A percentile compares a stretch with the other conserved stretches of the same genome.
phyloP scores from a whole-genome alignment of 768 basidiomycete species.

The Trametes cingulata region DNA sequence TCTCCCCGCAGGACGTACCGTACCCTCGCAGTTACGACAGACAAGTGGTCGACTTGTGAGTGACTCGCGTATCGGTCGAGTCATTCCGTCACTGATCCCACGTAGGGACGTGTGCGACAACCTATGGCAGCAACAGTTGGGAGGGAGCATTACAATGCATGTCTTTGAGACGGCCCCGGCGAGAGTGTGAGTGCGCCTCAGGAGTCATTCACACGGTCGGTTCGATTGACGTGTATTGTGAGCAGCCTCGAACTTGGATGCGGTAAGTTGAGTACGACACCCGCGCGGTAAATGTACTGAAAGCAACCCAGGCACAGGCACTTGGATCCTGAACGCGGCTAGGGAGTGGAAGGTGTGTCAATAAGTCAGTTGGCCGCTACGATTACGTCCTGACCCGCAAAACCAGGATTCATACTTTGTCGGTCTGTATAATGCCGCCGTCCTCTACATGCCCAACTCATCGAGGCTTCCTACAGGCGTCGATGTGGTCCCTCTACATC shows the following conservation, averaged over 20 bases:
- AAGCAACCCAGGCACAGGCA: conserved; percentile 56
- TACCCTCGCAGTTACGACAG: conserved; percentile 70
- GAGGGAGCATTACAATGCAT: conserved; percentile 61
- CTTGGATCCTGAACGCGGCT: conserved; percentile 71
- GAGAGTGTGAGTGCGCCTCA: conserved; percentile 52
- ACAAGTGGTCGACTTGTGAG: conserved; percentile 67
- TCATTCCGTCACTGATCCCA: background rate
- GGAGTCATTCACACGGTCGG: background rate
- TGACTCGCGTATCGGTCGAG: conserved; percentile 21
- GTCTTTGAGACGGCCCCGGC: conserved; percentile 58
- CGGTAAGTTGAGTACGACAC: conserved; percentile 43
- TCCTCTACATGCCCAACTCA: background rate
- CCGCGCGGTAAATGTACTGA: background rate
- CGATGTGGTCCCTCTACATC: conserved; percentile 72
- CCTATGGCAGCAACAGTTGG: conserved; percentile 45
- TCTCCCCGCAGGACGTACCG: conserved; percentile 51
- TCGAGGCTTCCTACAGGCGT: conserved; percentile 43
- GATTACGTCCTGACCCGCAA: background rate
- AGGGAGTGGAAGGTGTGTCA: conserved; percentile 56
- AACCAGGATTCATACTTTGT: conserved; percentile 59
- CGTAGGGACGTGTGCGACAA: conserved; percentile 72
- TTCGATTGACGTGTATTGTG: conserved; percentile 7
- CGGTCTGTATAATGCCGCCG: conserved; percentile 40
- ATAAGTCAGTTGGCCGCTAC: too few species aligned
- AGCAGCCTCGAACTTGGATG: conserved; percentile 71